These are phyloP conservation scores for Sporothrix brunneoviolacea DNA, from an alignment of 2,329 filamentous ascomycete species.

Conservation along the genomic window DNA sequence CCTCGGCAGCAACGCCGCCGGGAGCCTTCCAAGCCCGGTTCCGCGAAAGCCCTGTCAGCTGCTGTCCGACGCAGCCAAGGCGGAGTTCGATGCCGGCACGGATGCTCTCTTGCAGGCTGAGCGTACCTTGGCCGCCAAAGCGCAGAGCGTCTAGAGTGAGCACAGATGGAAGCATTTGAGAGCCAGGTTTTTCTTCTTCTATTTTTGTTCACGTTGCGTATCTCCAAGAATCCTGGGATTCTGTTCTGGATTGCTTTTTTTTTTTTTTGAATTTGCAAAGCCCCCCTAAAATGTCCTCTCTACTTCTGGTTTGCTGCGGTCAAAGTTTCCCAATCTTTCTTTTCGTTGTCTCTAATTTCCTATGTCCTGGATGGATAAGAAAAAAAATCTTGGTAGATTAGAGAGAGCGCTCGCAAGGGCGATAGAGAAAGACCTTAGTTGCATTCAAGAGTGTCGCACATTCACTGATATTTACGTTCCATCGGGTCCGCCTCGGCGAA, in stretches of 20 bases:
- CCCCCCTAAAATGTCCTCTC: too few relatives aligned
- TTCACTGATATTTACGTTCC: too few relatives aligned
- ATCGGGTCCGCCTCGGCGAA: too few relatives aligned
- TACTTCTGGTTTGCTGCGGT: too few relatives aligned
- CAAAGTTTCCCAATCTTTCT: background rate
- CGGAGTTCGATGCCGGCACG: slow-evolving; percentile 14
- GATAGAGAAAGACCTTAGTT: background rate
- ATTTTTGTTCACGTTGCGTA: background rate
- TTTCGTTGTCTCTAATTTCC: background rate
- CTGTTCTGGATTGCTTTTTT: too few relatives aligned
- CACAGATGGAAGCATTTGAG: too few relatives aligned
- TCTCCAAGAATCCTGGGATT: too few relatives aligned
- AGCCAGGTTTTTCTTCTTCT: background rate
- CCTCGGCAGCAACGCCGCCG: background rate
- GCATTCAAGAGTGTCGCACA: too few relatives aligned
- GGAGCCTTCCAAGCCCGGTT: background rate
- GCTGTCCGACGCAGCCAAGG: slow-evolving; percentile 5
- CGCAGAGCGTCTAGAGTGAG: background rate
- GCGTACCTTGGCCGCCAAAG: background rate
- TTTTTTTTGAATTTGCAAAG: too few relatives aligned
- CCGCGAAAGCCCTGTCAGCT: slow-evolving; percentile 12
- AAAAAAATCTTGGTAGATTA: background rate
- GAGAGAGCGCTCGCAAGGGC: slow-evolving; percentile 1
- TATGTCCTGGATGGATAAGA: background rate
- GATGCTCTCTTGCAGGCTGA: background rate